phyloP scores from a whole-genome alignment of 192 early-diverging fungal genomes.

The Coemansia sp. region DNA sequence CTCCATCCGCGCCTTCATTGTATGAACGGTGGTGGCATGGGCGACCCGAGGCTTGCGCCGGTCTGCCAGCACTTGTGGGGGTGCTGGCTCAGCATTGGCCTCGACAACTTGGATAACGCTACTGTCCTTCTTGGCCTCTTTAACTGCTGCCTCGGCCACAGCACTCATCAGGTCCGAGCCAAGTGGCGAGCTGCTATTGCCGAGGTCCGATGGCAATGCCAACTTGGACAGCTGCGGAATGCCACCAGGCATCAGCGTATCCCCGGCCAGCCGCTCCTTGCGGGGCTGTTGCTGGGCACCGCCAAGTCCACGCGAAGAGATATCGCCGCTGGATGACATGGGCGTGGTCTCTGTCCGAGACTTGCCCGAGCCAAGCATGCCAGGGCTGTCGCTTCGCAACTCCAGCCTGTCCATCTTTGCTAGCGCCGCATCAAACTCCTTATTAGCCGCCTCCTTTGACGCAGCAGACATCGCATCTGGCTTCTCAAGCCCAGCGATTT shows the following conservation, averaged over 20 bases:
- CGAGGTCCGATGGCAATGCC: background rate
- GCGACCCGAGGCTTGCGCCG: slow-evolving; percentile 49
- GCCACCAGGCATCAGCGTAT: background rate
- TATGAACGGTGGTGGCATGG: slow-evolving; percentile 41
- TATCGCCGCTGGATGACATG: background rate
- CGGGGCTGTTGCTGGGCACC: slow-evolving; percentile 8
- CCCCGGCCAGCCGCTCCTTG: background rate
- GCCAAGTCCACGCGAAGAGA: background rate
- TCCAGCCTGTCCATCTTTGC: slow-evolving; percentile 40
- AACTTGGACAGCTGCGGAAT: slow-evolving; percentile 8
- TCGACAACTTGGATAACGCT: slow-evolving; percentile 40
- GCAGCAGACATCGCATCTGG: slow-evolving; percentile 4
- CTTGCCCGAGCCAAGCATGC: background rate
- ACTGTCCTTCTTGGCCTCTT: slow-evolving; percentile 46
- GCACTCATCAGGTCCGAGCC: slow-evolving; percentile 37
- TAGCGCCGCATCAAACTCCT: slow-evolving; percentile 49
- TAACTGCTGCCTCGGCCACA: slow-evolving; percentile 41
- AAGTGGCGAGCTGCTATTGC: slow-evolving; percentile 18
- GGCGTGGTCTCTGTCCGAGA: background rate
- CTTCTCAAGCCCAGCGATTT: background rate
- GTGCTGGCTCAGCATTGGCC: slow-evolving; percentile 20
- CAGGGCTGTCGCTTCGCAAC: slow-evolving; percentile 12
- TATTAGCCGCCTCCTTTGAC: slow-evolving; percentile 26
- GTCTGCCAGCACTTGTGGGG: slow-evolving; percentile 53
- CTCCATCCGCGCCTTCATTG: slow-evolving; percentile 53